Base-by-base conservation (phyloP, 192 early-diverging fungal genomes). In the Coemansia sp. region DNA sequence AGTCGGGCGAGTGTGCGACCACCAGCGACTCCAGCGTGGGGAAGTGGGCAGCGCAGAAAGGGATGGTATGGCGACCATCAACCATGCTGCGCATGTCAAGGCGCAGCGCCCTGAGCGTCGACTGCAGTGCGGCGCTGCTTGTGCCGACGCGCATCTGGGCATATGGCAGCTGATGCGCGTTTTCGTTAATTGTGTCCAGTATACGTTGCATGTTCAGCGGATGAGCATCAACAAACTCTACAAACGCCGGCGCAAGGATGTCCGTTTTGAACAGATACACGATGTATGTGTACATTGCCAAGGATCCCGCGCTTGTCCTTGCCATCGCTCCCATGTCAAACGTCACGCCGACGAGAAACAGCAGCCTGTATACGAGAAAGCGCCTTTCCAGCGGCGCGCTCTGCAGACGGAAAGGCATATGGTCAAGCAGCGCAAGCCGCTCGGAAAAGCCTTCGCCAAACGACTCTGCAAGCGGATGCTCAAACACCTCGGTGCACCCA, bases 21-120 rank as follows among this genome's bases (percentile, higher is more conserved):
- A 62, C 35, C 46, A 79, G 68, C 20, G 76, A 73, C 36, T 70
- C 76, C 10, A 79, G 64, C 49, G 42, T 34, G 6, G 76, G 76
- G 48, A 79, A 79, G 51, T 79, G 76, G 3, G 58, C 71, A 9
- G 76, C 71, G 24, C 76, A 79, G 34, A 79, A 79, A 13, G 68
- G 72, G 22, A 70, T 69, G 10, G 57, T 61, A 18, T 64, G 47
- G 24, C 68, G 63, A 35, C 68, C 61, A 30, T 70, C 67, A 32
- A 42, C 62, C 77, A 79, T 73, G 34, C 57, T 70, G 55, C 60
- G 68, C 71, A 79, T 54, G 30, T 79, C 67, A 20, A 79, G 25
- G 36, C 58, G 51, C 27, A 79, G 53, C 11, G n/a, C 48, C 46
- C 54, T 66, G 30, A 79, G 65, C 55, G 77, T 74, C n/a, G 65